Base-by-base conservation (phyloP, 768 basidiomycete genomes). In the Boletus barrowsii region DNA sequence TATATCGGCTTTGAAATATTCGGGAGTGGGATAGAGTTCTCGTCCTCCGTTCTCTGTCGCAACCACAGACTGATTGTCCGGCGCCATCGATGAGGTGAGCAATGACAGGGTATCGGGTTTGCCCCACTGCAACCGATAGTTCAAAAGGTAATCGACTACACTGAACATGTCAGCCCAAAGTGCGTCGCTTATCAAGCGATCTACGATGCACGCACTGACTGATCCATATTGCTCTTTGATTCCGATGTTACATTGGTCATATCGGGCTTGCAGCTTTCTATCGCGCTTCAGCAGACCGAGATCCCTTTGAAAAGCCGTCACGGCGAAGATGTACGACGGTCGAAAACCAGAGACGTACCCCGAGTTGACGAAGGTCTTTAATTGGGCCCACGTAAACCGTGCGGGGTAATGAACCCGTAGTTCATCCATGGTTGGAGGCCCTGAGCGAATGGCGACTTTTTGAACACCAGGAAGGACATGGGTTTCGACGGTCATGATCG, bases 221-320 rank as follows among this genome's bases (percentile, higher is more conserved):
- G 85, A 83, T 18, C 91, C 90, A 67, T 89, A 78, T 59, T 83
- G 62, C 39, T 69, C 71, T 61, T 73, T 80, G 56, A 90, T 80
- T 2, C 72, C 81, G 20, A 65, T 65, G 10, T 71, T 65, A 87
- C 87, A 91, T 15, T 69, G 67, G 37, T 82, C 61, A 60, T 93
- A 93, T 45, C 88, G 74, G 44, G 71, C 59, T 69, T 94, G 90
- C 35, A 94, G 77, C 48, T 70, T 74, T 58, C 71, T 81, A 62
- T 93, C 83, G 18, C 90, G 83, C 65, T 88, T 90, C 47, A 93
- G 75, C 36, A 91, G 75, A 3, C 88, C 89, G 42, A 94, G 80
- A 64, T 93, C 89, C 39, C 90, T 92, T n/a, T 55, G n/a, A 39
- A 47, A 44, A 22, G 7, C 3, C 7, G 29, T 51, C 44, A 55